Evolutionary conservation across 2,329 filamentous ascomycete genomes (phyloP), one percentile per base, ranked within the genome.

Genomic region (Sarocladium brachiariae): DNA sequence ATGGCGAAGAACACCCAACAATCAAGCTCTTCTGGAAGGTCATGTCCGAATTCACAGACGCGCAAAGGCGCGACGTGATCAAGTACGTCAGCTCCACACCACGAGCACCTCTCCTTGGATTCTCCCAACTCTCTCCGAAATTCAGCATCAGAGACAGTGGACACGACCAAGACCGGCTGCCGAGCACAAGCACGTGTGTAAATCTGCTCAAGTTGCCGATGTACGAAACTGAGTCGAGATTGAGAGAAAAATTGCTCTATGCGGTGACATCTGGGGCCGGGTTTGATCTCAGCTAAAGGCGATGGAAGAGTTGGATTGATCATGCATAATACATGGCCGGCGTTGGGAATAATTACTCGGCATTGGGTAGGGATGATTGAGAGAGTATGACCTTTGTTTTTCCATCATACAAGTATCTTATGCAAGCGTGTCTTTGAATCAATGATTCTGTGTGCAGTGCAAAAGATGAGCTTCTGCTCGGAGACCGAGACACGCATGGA

Each of bases 51-150:
- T 78, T 99, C 54, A 76, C 76, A 9, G 91, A 96, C 59, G 74
- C 74, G 19, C 87, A 97, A 64, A 78, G 89, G 3, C 77, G 90
- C 21, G 87, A 91, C 51, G 87, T 99, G 53, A 77, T 99, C 56
- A 96, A 96, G 62, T 99, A 96, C 59, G 93, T 97, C 43, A 99
- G 91, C 4, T 92, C 86, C 24, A 96, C 93, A 9, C 92, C 93
- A 0, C 77, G 93, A 33, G 92, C 91, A 25, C 93, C 93, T 2
- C 71, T 99, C 39, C 71, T 97, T 2, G 93, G 93, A 0, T 99
- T 99, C 63, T 81, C 82, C 16, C 87, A 93, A 61, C 70, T 99
- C 56, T 87, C 84, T 51, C 93, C 93, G 2, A 75, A 77, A 34
- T 99, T 99, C 65, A 92, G 84, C 61, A 97, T 99, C 55, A 75